Percentiles rank a stretch among this genome's conserved stretches.
Evolutionary conservation across 306 rosid species (phyloP).

Genomic region (Lupinus albus): DNA sequence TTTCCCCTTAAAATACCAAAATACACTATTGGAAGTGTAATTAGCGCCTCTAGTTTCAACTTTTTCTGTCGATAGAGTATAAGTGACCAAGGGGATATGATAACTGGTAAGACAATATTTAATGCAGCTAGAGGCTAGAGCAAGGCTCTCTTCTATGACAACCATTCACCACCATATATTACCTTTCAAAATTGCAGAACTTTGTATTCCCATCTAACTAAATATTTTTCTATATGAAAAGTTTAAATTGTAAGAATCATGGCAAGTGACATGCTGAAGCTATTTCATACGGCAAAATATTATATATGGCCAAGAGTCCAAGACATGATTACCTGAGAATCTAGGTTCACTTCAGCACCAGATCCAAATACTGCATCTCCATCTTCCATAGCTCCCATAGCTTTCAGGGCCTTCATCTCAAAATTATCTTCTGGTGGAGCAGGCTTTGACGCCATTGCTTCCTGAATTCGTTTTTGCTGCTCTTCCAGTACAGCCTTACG

Average conservation of each 20-base stretch:
- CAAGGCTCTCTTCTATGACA: neutral
- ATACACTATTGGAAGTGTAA: neutral
- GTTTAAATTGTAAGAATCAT: slow-evolving; percentile 1
- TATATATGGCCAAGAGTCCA: slow-evolving; percentile 15
- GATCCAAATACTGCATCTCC: slow-evolving; percentile 95
- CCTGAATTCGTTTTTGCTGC: slow-evolving; percentile 75
- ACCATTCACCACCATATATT: too few relatives aligned
- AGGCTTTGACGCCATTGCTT: slow-evolving; percentile 80
- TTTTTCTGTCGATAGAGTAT: neutral
- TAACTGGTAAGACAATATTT: neutral
- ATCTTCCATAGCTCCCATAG: slow-evolving; percentile 95
- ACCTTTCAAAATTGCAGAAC: neutral
- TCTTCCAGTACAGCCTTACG: slow-evolving; percentile 76
- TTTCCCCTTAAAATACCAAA: neutral
- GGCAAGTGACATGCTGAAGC: neutral
- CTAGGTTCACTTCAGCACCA: slow-evolving; percentile 88
- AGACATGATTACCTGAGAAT: slow-evolving; percentile 73
- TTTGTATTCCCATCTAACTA: neutral
- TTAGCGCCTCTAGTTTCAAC: neutral
- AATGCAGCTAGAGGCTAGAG: neutral
- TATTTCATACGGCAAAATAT: neutral
- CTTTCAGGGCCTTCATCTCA: slow-evolving; percentile 85
- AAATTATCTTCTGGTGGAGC: slow-evolving; percentile 82
- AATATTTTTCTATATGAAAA: slow-evolving; percentile 15
- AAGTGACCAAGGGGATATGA: neutral